These are phyloP conservation scores for Malbranchea cinnamomea DNA, from an alignment of 2,329 filamentous ascomycete genomes.

Conservation along the genomic window DNA sequence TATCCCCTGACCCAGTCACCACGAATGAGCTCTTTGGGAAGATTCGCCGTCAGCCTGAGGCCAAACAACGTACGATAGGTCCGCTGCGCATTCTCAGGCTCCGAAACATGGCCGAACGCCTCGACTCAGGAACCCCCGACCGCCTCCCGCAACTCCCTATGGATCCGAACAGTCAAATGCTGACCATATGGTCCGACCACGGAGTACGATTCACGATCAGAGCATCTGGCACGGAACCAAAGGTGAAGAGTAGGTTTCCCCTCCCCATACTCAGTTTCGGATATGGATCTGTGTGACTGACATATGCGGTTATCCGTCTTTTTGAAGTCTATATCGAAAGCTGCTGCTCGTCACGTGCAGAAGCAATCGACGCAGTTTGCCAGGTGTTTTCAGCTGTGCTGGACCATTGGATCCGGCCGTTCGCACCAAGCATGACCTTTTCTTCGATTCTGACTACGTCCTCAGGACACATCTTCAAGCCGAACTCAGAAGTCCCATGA, in stretches of 20 bases:
- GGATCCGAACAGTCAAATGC: slow-evolving; percentile 46
- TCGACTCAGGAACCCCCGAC: slow-evolving; percentile 40
- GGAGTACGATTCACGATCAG: slow-evolving; percentile 43
- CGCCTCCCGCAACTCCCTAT: slow-evolving; percentile 40
- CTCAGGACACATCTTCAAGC: slow-evolving; percentile 21
- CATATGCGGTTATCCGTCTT: slow-evolving; percentile 4
- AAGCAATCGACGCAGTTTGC: slow-evolving; percentile 23
- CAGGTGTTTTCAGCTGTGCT: slow-evolving; percentile 22
- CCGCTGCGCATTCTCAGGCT: slow-evolving; percentile 39
- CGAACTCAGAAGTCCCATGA: too few relatives aligned
- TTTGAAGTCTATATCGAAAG: slow-evolving; percentile 33
- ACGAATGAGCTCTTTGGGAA: slow-evolving; percentile 40
- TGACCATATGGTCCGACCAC: slow-evolving; percentile 43
- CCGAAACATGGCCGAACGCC: slow-evolving; percentile 47
- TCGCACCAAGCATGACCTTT: slow-evolving; percentile 24
- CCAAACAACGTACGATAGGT: slow-evolving; percentile 34
- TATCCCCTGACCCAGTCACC: slow-evolving; percentile 38
- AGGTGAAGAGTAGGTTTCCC: slow-evolving; percentile 42
- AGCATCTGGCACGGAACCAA: slow-evolving; percentile 50
- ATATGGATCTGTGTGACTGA: not conserved
- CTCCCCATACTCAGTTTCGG: not conserved
- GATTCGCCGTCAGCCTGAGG: slow-evolving; percentile 33
- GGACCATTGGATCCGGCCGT: slow-evolving; percentile 25
- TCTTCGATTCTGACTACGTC: slow-evolving; percentile 22
- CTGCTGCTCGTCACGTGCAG: slow-evolving; percentile 21